A percentile compares a stretch with the other conserved stretches of the same genome.
These are phyloP conservation scores for Solanum corneliomulleri DNA, from an alignment of 257 asterid genomes.

Conservation along the genomic window DNA sequence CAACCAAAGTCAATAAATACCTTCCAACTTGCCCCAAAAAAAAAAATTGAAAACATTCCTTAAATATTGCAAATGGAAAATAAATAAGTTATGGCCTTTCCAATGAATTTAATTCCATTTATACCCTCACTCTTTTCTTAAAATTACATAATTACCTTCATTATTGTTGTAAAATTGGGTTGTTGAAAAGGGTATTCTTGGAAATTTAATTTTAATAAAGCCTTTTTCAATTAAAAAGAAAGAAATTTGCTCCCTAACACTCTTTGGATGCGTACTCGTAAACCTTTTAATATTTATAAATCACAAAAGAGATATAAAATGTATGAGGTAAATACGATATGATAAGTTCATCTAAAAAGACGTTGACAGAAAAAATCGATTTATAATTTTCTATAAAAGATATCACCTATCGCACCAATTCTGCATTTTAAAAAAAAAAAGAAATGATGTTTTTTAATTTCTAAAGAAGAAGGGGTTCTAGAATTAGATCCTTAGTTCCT, in stretches of 20 bases:
- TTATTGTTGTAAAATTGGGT: background rate
- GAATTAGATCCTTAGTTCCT: background rate
- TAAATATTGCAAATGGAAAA: background rate
- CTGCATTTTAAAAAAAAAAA: rapidly evolving
- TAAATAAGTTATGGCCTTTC: background rate
- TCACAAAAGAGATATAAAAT: rapidly evolving
- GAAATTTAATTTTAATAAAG: no score
- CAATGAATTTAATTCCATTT: background rate
- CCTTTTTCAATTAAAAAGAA: no score
- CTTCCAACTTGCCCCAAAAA: background rate
- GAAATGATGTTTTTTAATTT: background rate
- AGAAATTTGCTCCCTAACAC: background rate
- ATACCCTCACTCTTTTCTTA: background rate
- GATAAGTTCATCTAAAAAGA: background rate
- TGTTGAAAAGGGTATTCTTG: background rate
- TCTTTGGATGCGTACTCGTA: background rate
- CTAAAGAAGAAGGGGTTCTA: background rate
- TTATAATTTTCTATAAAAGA: background rate
- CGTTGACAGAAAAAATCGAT: rapidly evolving
- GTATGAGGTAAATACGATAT: background rate
- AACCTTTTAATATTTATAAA: no score
- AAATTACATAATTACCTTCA: background rate
- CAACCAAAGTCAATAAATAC: conserved; percentile 3
- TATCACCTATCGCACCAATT: background rate
- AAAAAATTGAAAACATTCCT: background rate